Conservation (phyloP, 1,284 basidiomycete genomes). For the Rhodotorula sp. region DNA sequence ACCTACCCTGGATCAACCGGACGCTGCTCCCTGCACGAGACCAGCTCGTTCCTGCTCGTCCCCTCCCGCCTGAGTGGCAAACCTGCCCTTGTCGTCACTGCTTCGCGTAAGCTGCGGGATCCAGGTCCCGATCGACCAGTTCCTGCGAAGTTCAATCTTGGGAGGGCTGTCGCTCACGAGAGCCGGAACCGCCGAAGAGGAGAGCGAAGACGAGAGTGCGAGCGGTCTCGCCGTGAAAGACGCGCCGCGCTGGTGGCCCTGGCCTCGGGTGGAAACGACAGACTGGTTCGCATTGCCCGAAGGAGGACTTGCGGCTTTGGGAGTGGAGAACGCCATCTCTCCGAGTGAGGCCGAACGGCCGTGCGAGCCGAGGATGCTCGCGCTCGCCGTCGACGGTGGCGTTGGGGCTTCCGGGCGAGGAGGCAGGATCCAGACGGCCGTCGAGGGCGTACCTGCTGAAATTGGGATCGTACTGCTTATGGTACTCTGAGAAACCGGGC, state of each 20-base stretch:
- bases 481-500: no score
- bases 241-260: not conserved
- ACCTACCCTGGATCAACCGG: not conserved
- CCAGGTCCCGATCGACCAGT: slow-evolving; percentile 15
- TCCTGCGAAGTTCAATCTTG: slow-evolving; percentile 9
- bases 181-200: not conserved
- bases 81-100: not conserved
- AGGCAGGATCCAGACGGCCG: no score
- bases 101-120: slow-evolving; percentile 4
- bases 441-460: no score
- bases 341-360: not conserved
- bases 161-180: not conserved
- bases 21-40: not conserved
- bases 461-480: no score
- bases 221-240: slow-evolving; percentile 2
- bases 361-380: no score
- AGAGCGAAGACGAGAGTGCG: not conserved
- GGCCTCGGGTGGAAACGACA: not conserved
- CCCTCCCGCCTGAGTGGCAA: not conserved
- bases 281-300: not conserved
- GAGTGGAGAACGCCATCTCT: not conserved
- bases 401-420: no score
- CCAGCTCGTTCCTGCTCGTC: slow-evolving; percentile 1
- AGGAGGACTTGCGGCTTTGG: not conserved
- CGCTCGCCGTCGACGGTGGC: no score